phyloP scores from a whole-genome alignment of 1,139 yeast genomes.

The Yamadazyma pseudoaaseri region DNA sequence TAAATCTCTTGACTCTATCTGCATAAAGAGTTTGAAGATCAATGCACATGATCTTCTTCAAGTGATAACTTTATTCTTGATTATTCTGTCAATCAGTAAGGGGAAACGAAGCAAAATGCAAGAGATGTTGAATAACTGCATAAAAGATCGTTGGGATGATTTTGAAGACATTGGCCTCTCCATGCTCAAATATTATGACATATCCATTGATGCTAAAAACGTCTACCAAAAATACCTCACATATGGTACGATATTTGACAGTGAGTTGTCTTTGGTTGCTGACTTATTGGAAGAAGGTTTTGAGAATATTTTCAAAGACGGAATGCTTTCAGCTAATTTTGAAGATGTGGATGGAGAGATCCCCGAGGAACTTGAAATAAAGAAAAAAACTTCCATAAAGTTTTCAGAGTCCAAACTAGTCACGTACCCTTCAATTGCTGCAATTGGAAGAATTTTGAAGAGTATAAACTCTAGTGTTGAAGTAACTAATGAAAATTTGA shows the following conservation, averaged over 20 bases:
- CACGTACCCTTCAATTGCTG: conserved; percentile 39
- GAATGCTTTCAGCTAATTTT: conserved; percentile 17
- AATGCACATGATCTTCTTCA: conserved; percentile 33
- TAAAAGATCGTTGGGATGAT: conserved; percentile 26
- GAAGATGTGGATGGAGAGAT: conserved; percentile 6
- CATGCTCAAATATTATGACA: conserved; percentile 37
- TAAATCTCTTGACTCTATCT: conserved; percentile 24
- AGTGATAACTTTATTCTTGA: conserved; percentile 43
- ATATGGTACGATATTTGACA: conserved; percentile 31
- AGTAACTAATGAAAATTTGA: conserved; percentile 41
- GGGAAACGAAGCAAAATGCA: conserved; percentile 19
- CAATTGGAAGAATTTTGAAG: conserved; percentile 33
- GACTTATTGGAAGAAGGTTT: conserved; percentile 33
- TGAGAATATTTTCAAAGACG: conserved; percentile 32
- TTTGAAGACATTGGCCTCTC: conserved; percentile 32
- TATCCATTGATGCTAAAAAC: conserved; percentile 30
- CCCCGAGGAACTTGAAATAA: conserved; percentile 6
- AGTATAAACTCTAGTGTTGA: conserved; percentile 19
- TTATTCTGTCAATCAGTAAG: conserved; percentile 26
- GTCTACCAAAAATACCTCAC: conserved; percentile 22
- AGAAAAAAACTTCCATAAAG: neutral
- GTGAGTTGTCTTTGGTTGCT: conserved; percentile 31
- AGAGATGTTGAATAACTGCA: conserved; percentile 15
- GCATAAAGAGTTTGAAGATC: conserved; percentile 29
- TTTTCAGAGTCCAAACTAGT: conserved; percentile 41